Base-by-base conservation (phyloP, 495 filamentous ascomycete genomes). In the Trichoderma asperelloides region DNA sequence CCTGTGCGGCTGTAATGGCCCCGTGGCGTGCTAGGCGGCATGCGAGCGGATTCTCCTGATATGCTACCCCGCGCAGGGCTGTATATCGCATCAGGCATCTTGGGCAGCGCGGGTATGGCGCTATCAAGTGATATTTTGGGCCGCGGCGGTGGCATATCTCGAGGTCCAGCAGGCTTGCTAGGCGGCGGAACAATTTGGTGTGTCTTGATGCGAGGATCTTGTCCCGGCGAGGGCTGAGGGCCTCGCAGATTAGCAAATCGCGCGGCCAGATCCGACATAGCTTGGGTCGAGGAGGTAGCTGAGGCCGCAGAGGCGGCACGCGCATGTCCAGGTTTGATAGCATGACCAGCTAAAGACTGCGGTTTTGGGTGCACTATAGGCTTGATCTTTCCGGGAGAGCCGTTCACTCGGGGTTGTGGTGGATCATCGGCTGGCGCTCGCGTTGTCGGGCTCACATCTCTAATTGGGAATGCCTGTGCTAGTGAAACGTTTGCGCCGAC, bases 21-120 rank as follows among this genome's bases (percentile, higher is more conserved):
- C 3, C 81, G 79, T 27, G 81, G 76, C 7, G 76, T 77, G 67
- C 78, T 83, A 0, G 81, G 80, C 9, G 80, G 78, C 25, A 83
- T 73, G 40, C 80, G 79, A 18, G 80, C 77, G 2, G 81, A 77
- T 65, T 85, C 83, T 13, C 78, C 84, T 47, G 79, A 81, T 60
- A 85, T 75, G 62, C 82, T 87, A 27, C 85, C 82, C 63, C 82
- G 75, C n/a, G 76, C 77, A 21, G 93, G 93, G 71, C 88, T 94
- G 70, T 97, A 97, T 12, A 94, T 88, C 15, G 92, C 91, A 72
- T 89, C 91, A 18, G 93, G 93, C 15, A 89, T 78, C 73, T 88
- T 87, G 27, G 93, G 93, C 71, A 97, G 81, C 4, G 74, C 74
- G 18, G 80, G 75, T 23, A 82, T 65, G 30, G 74, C 67, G 28